Conservation (phyloP, 2,329 filamentous ascomycete species). For the Mariannaea sp. region DNA sequence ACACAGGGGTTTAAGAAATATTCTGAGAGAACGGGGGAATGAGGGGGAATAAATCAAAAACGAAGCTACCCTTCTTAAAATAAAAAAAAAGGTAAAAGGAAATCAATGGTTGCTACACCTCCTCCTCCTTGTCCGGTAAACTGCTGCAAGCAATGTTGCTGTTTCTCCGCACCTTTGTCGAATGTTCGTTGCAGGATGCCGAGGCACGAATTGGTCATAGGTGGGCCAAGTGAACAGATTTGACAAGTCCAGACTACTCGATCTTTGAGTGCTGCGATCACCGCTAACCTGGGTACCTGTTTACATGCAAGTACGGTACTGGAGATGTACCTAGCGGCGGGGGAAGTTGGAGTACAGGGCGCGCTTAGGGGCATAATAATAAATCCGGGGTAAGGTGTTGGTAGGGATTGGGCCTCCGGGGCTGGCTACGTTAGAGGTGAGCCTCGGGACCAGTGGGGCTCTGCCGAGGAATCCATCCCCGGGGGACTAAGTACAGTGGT, state of each 20-base stretch:
- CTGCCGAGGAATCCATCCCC: conserved; percentile 10
- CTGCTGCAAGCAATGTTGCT: conserved; percentile 3
- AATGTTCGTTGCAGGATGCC: conserved; percentile 30
- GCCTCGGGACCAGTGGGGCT: conserved; percentile 20
- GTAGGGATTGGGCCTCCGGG: not conserved
- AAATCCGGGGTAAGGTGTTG: conserved; percentile 34
- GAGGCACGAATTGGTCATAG: conserved; percentile 31
- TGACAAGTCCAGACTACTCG: too few relatives aligned
- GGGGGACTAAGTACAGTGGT: too few relatives aligned
- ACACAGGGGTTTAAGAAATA: too few relatives aligned
- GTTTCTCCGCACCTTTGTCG: conserved; percentile 37
- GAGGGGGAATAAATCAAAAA: too few relatives aligned
- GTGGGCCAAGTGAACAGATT: too few relatives aligned
- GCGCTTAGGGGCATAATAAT: too few relatives aligned
- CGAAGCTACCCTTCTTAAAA: too few relatives aligned
- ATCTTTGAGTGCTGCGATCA: too few relatives aligned
- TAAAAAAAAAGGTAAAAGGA: not conserved
- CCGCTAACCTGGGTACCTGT: too few relatives aligned
- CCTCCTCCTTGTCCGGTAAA: not conserved
- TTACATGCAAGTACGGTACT: too few relatives aligned
- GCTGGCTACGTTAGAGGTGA: not conserved
- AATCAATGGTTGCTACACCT: not conserved
- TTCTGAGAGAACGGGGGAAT: too few relatives aligned
- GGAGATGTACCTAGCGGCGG: not conserved
- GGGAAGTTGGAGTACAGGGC: not conserved